Evolutionary conservation across 495 filamentous ascomycete species (phyloP), one percentile per base, ranked within the genome.

Genomic region (Hypoxylon fuscum): DNA sequence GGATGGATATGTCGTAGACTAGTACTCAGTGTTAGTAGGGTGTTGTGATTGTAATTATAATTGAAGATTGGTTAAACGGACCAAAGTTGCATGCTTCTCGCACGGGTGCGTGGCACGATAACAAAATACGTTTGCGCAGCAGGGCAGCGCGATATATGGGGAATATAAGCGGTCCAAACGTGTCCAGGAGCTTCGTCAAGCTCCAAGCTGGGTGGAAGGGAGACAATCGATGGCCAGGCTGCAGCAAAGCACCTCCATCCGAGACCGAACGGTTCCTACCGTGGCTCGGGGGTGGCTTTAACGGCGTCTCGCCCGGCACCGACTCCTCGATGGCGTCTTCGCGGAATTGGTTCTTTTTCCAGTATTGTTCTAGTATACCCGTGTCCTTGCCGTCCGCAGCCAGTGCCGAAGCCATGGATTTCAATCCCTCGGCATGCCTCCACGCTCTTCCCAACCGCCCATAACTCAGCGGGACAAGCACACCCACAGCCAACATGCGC

Each of bases 1-100:
- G 76, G 42, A 97, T 80, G n/a, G 94, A 96, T 23, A 97, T 86
- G 76, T 95, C 85, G 72, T 97, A 98, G 54, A 97, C 95, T 96
- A 40, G 0, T 18, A 17, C 1, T 46, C 32, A 40, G 40, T 21
- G 40, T 71, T 29, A 66, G 41, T 35, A n/a, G 17, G n/a, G 12
- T 12, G 2, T 10, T n/a, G n/a, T n/a, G n/a, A n/a, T 3, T 22
- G 40, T 34, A 15, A 22, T 27, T 14, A 38, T 14, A 42, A 34
- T 14, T 8, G 27, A 22, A n/a, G 9, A 38, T 12, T 21, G 42
- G 21, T 8, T 29, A 56, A 5, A 61, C 79, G 34, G 80, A 96
- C 93, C 92, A 77, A 90, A 97, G 70, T 96, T 91, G 79, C 95
- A 98, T 23, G 86, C 83, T 64, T 81, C 79, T 71, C 92, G 88